Base-by-base conservation (phyloP, 148 eudicot species). In the Agrostemma githago region DNA sequence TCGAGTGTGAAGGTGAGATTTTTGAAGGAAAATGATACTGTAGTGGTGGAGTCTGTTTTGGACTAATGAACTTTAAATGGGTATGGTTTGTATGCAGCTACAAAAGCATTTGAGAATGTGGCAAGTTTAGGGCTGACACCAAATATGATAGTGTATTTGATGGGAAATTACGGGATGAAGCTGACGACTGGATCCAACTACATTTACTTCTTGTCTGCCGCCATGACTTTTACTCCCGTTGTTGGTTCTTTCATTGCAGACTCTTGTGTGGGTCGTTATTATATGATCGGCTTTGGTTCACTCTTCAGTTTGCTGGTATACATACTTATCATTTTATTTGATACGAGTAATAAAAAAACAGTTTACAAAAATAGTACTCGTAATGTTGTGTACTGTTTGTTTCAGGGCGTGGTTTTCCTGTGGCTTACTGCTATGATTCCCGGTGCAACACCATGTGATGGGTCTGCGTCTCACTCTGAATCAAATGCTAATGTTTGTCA, bases 111-210 rank as follows among this genome's bases (percentile, higher is more conserved):
- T 67, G 90, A 85, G 80, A 89, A 78, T 62, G 85, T 85, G 62
- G 89, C 90, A 26, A 84, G 80, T 72, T 76, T 7, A 75, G 92
- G 92, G 64, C 26, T 87, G 14, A 34, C 61, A 19, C 87, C 92
- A n/a, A 89, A 89, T 76, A 89, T 89, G 90, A 83, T 85, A 65
- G 11, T 85, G 11, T 89, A 89, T 66, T 60, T 89, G 68, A 82
- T 85, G 88, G 72, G 39, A 12, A 83, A 75, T 40, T 89, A 89
- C 64, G 78, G 81, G 12, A 62, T 89, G 88, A 73, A 77, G 39
- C 72, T 86, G 79, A 74, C 85, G n/a, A 78, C 68, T 46, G 90
- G 83, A 0, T 74, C 90, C 59, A 86, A 83, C 57, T 43, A 86
- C 5, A 80, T 86, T n/a, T 84, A 76, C 82, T 21, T 81, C 41